Evolutionary conservation across 148 eudicot genomes (phyloP), one percentile per base, ranked within the genome.

Genomic region (Camellia lanceoleosa): DNA sequence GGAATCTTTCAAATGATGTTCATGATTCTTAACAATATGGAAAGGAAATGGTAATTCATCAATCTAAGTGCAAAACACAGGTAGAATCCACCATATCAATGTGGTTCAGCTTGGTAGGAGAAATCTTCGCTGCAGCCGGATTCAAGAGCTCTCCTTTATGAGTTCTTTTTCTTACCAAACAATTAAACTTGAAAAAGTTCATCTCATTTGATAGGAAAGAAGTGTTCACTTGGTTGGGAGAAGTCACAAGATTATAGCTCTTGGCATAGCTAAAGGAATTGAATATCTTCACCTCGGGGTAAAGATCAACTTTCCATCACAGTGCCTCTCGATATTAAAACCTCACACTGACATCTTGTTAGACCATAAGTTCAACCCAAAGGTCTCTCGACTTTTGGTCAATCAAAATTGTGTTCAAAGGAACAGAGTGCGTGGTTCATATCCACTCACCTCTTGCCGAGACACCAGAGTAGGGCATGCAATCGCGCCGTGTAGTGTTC

Each of bases 401-500:
- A 23, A 23, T 78, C 23, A 23, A 23, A 76, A 65, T 46, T 80
- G 42, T 71, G 76, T 79, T 42, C 65, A 16, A 44, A 23, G 14
- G 49, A 76, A 11, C 23, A 64, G 46, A 76, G 79, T 76, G 65
- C 20, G n/a, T n/a, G n/a, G n/a, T n/a, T n/a, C 5, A 44, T 76
- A 30, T 42, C 79, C 49, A 7, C 5, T n/a, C n/a, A n/a, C n/a
- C n/a, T n/a, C n/a, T n/a, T 41, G 79, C 86, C 1, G 81, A 19
- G 86, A 81, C 47, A 77, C 83, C 7, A n/a, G n/a, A n/a, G 63
- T 82, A 15, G 79, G 82, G 5, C 81, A 84, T 56, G 83, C 23
- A n/a, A n/a, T n/a, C n/a, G n/a, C n/a, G n/a, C 86, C 81, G 81
- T 3, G 78, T 80, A 78, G 78, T 84, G 0, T 84, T 80, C 71